These are phyloP conservation scores for Sporothrix euskadiensis DNA, from an alignment of 2,329 filamentous ascomycete species.

Conservation along the genomic window DNA sequence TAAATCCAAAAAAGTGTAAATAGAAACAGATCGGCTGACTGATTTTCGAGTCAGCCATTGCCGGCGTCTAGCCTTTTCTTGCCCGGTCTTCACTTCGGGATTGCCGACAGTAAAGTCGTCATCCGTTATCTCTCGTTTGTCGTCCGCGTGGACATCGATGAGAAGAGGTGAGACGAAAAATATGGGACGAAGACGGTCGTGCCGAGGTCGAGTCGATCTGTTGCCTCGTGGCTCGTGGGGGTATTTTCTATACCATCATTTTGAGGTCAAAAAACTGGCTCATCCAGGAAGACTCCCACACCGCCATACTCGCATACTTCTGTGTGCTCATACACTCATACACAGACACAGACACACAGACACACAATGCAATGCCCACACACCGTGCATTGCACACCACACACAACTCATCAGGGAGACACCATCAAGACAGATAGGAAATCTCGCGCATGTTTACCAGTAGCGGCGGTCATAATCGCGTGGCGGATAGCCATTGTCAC, in stretches of 20 bases:
- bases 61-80: neutral
- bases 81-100: neutral
- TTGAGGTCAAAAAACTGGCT: constrained; percentile 11
- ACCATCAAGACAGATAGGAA: constrained; percentile 13
- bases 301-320: neutral
- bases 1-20: neutral
- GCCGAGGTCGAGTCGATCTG: neutral
- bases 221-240: neutral
- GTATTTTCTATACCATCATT: neutral
- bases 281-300: neutral
- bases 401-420: neutral
- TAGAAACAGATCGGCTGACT: neutral
- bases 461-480: constrained; percentile 43
- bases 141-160: neutral
- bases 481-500: constrained; percentile 48
- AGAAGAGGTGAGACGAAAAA: neutral
- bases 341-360: neutral
- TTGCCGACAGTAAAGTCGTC: neutral
- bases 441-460: constrained; percentile 33
- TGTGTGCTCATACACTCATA: neutral
- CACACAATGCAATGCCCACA: neutral
- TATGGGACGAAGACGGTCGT: neutral
- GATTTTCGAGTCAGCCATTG: neutral
- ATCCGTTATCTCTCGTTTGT: neutral
- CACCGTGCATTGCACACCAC: neutral